A percentile compares a stretch with the other conserved stretches of the same genome.
Evolutionary conservation across 257 asterid species (phyloP).

Genomic region (Fraxinus cuspidata): DNA sequence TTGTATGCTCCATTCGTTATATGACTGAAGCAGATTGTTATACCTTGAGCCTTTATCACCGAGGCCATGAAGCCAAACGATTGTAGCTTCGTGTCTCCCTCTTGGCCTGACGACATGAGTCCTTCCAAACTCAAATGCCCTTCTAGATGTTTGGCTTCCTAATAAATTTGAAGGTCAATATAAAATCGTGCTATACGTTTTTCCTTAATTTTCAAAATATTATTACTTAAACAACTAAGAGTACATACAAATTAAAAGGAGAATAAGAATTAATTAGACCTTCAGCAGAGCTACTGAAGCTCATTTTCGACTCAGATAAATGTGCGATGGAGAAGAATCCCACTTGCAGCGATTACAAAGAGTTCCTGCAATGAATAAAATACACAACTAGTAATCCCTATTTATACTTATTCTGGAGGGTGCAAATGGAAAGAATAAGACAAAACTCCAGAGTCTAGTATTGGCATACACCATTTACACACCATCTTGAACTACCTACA

Average conservation of each 20-base stretch:
- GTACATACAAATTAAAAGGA: constrained; percentile 4
- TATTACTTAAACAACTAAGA: constrained; percentile 3
- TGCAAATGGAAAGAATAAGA: constrained; percentile 33
- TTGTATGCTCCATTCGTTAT: neutral
- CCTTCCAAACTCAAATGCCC: constrained; percentile 66
- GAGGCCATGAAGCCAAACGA: constrained; percentile 86
- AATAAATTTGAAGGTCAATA: constrained; percentile 23
- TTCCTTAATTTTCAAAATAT: constrained; percentile 1
- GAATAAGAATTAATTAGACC: constrained; percentile 39
- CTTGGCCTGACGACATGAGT: constrained; percentile 84
- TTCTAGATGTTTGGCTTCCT: constrained; percentile 54
- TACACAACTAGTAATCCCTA: constrained; percentile 33
- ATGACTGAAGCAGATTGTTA: neutral
- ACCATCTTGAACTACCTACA: constrained; percentile 26
- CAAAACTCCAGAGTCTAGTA: constrained; percentile 24
- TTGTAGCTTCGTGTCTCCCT: constrained; percentile 84
- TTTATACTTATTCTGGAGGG: constrained; percentile 42
- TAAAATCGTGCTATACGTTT: neutral
- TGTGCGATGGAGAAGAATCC: constrained; percentile 11
- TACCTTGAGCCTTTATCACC: constrained; percentile 91
- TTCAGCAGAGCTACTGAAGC: constrained; percentile 44
- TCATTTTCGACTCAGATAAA: constrained; percentile 44
- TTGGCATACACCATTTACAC: constrained; percentile 34
- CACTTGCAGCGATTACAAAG: constrained; percentile 21
- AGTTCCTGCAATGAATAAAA: constrained; percentile 45